Conservation (phyloP, 164 flowering plant species). For the Berberis vulgaris region DNA sequence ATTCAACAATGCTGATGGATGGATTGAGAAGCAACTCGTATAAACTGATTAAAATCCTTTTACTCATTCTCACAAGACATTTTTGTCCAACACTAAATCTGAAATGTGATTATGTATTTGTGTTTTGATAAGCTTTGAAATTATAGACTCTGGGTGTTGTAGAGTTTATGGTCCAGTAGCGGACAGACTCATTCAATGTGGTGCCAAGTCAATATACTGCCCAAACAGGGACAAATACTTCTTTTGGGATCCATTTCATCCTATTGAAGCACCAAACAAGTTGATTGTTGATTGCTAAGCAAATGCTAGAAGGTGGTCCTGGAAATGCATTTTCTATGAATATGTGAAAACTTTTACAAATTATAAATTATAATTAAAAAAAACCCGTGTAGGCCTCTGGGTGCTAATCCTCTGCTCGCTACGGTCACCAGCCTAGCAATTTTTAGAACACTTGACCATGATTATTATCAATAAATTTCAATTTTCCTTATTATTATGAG, state of each 20-base stretch:
- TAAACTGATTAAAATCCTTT: not conserved
- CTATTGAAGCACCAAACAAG: conserved; percentile 40
- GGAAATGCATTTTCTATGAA: conserved; percentile 32
- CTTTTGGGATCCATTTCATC: conserved; percentile 59
- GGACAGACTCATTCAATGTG: conserved; percentile 30
- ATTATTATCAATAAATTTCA: not conserved
- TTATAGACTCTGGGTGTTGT: no score
- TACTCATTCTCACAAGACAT: not conserved
- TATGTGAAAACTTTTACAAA: conserved; percentile 9
- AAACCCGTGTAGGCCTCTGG: not conserved
- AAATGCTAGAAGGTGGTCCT: not conserved
- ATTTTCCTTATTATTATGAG: no score
- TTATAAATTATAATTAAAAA: not conserved
- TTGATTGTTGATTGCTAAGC: conserved; percentile 30
- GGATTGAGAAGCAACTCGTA: conserved; percentile 1
- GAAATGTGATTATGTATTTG: no score
- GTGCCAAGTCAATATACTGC: not conserved
- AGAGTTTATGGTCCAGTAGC: not conserved
- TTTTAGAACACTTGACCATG: not conserved
- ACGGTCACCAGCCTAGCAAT: not conserved
- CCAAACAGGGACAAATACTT: conserved; percentile 38
- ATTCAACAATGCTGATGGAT: not conserved
- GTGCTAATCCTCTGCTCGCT: no score
- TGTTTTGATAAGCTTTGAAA: not conserved
- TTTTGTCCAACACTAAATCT: not conserved